Evolutionary conservation across 2,329 filamentous ascomycete species (phyloP).

Genomic region (Pseudocercospora fuligena): DNA sequence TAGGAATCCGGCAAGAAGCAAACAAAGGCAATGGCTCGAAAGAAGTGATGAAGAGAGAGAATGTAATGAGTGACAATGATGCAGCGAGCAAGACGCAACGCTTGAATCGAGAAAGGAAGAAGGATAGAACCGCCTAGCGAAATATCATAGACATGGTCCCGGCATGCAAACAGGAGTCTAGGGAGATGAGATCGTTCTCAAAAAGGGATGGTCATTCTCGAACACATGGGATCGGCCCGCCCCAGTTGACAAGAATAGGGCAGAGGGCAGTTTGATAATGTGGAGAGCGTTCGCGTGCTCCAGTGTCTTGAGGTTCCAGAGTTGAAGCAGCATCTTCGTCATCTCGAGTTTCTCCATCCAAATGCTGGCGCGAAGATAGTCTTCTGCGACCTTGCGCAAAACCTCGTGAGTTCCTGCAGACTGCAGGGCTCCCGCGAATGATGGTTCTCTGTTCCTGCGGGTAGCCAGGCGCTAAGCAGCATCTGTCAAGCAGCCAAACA

Average conservation of each 20-base stretch:
- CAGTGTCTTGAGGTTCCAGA: neutral
- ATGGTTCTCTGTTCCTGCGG: constrained; percentile 21
- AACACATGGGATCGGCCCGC: constrained; percentile 26
- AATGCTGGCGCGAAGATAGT: constrained; percentile 12
- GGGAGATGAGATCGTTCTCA: constrained; percentile 28
- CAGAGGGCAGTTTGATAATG: neutral
- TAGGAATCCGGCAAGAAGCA: constrained; percentile 23
- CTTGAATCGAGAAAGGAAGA: constrained; percentile 32
- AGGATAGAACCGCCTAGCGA: constrained; percentile 27
- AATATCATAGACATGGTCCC: constrained; percentile 35
- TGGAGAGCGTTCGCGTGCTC: constrained; percentile 12
- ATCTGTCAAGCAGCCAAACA: constrained; percentile 16
- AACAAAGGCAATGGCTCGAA: constrained; percentile 24
- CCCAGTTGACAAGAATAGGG: constrained; percentile 18
- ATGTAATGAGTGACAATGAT: constrained; percentile 30
- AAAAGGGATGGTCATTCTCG: constrained; percentile 31
- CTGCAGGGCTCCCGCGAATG: constrained; percentile 17
- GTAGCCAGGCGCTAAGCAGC: constrained; percentile 16
- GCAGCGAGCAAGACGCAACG: constrained; percentile 32
- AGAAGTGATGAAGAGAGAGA: constrained; percentile 27
- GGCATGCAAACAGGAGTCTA: constrained; percentile 32
- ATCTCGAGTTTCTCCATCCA: neutral
- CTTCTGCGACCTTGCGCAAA: constrained; percentile 14
- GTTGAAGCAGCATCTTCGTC: neutral
- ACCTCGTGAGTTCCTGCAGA: constrained; percentile 22